Evolutionary conservation across 1,284 basidiomycete species (phyloP).

Genomic region (Singerocomus rubriflavus): DNA sequence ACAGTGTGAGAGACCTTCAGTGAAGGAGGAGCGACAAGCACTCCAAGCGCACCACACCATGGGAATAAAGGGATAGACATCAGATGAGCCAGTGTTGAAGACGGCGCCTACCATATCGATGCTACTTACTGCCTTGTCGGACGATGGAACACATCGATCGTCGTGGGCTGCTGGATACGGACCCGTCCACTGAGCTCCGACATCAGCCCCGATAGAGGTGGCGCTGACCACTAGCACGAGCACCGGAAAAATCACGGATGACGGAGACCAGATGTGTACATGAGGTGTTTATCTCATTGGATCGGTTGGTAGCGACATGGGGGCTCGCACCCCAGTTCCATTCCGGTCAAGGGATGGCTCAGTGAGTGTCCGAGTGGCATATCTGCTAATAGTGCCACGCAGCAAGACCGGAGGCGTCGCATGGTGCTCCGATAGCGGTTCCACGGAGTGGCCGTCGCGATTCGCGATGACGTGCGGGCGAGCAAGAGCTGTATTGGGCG

Average conservation of each 20-base stretch:
- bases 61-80: neutral
- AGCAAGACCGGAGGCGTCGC: neutral
- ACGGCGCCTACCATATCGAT: constrained; percentile 1
- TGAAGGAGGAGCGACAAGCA: neutral
- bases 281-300: constrained; percentile 17
- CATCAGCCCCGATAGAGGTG: constrained; percentile 5
- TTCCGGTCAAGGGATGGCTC: neutral
- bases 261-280: neutral
- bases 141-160: constrained; percentile 1
- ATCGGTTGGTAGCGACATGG: neutral
- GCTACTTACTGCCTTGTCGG: neutral
- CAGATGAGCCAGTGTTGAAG: neutral
- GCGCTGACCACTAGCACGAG: neutral
- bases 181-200: constrained; percentile 12
- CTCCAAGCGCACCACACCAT: neutral
- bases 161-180: neutral
- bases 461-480: constrained; percentile 8
- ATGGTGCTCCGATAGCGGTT: constrained; percentile 2
- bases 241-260: neutral
- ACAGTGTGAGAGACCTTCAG: neutral
- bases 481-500: too few species aligned
- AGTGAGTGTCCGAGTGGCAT: neutral
- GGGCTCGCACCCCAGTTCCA: constrained; percentile 9
- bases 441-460: constrained; percentile 13
- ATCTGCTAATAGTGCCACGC: constrained; percentile 7